Evolutionary conservation across 208 protist species (phyloP).

Genomic region (Acanthamoeba polyphaga): DNA sequence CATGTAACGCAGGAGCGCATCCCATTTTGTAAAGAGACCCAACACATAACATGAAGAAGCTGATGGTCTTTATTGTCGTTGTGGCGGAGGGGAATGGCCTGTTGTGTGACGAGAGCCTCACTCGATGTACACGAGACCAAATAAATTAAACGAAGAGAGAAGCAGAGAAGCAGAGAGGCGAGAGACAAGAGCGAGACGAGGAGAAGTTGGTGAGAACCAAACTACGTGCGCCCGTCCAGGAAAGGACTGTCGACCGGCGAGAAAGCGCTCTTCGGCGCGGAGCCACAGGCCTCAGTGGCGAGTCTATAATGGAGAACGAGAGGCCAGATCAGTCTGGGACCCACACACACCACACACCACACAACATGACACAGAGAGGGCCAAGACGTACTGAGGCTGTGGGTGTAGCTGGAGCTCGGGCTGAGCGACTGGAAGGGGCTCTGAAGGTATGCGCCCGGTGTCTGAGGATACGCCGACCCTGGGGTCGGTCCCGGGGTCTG

Average conservation of each 20-base stretch:
- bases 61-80: not conserved
- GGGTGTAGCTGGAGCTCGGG: not conserved
- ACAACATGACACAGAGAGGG: not conserved
- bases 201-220: not conserved
- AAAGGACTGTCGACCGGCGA: not conserved
- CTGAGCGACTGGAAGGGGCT: not conserved
- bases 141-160: conserved; percentile 3
- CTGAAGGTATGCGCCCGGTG: not conserved
- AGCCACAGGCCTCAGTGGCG: not conserved
- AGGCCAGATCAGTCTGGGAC: not conserved
- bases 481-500: not conserved
- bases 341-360: not conserved
- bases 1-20: not conserved
- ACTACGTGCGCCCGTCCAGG: not conserved
- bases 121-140: not conserved
- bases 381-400: not conserved
- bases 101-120: not conserved
- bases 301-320: not conserved
- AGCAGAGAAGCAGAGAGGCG: not conserved
- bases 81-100: not conserved
- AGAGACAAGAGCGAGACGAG: not conserved
- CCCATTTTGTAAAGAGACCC: not conserved
- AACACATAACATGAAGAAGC: not conserved
- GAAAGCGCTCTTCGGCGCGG: not conserved
- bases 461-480: not conserved